phyloP scores from a whole-genome alignment of 768 basidiomycete species.

The Trametes punicea region DNA sequence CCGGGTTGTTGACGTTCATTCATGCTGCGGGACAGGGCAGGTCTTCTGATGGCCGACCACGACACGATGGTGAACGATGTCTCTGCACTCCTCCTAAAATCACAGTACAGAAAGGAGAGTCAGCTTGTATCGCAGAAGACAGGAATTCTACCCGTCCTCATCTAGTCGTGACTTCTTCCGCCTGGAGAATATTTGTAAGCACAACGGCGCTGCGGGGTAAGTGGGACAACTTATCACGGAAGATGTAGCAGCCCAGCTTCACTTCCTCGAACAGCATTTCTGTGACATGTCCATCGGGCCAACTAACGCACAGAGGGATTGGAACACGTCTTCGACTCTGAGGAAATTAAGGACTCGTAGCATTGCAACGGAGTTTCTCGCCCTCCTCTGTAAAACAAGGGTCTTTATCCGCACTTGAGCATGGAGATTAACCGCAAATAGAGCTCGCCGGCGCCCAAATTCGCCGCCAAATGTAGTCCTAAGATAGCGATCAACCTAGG shows the following conservation, averaged over 20 bases:
- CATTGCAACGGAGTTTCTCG: not conserved
- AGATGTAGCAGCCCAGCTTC: conserved; percentile 24
- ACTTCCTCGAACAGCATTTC: conserved; percentile 30
- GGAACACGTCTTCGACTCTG: conserved; percentile 10
- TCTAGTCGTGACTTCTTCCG: conserved; percentile 29
- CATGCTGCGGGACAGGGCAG: conserved; percentile 21
- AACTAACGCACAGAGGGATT: conserved; percentile 16
- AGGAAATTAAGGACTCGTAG: conserved; percentile 21
- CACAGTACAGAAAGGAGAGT: conserved; percentile 18
- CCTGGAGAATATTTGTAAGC: not conserved
- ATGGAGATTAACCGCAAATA: conserved; percentile 10
- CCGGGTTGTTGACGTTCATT: not conserved
- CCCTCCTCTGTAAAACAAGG: conserved; percentile 3
- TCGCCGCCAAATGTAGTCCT: conserved; percentile 19
- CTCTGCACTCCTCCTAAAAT: conserved; percentile 30
- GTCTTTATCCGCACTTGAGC: conserved; percentile 3
- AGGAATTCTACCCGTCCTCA: conserved; percentile 23
- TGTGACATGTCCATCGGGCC: conserved; percentile 22
- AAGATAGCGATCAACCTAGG: not conserved
- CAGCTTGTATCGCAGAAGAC: conserved; percentile 27
- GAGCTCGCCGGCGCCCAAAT: conserved; percentile 10
- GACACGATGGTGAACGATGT: conserved; percentile 31
- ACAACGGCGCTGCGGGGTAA: not conserved
- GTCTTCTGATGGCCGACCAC: conserved; percentile 35
- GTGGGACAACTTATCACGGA: conserved; percentile 16